A percentile compares a stretch with the other conserved stretches of the same genome.
Evolutionary conservation across 495 filamentous ascomycete genomes (phyloP).

Genomic region (Hypoxylon fuscum): DNA sequence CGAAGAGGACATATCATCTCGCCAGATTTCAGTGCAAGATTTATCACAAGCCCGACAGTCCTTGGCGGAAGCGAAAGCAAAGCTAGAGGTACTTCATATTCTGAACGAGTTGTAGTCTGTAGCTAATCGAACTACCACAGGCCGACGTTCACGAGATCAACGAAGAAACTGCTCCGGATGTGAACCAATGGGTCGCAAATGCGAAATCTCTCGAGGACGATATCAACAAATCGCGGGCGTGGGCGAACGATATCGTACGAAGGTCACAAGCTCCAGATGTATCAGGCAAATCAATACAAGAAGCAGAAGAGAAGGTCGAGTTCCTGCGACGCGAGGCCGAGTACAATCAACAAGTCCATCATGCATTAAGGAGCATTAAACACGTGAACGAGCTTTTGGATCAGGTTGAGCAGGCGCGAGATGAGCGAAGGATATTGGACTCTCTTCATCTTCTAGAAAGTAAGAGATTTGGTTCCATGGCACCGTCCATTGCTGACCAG

Average conservation of each 20-base stretch:
- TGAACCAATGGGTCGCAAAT: slow-evolving; percentile 84
- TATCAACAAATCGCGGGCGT: slow-evolving; percentile 74
- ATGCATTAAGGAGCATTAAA: slow-evolving; percentile 68
- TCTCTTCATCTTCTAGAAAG: slow-evolving; percentile 61
- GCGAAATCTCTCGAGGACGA: slow-evolving; percentile 85
- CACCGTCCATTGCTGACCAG: neutral
- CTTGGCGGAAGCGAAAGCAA: slow-evolving; percentile 69
- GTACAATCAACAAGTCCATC: slow-evolving; percentile 75
- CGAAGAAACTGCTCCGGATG: slow-evolving; percentile 75
- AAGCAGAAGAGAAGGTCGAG: slow-evolving; percentile 72
- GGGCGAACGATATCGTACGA: slow-evolving; percentile 77
- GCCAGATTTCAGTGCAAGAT: slow-evolving; percentile 64
- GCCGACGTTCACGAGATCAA: slow-evolving; percentile 76
- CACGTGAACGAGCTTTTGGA: slow-evolving; percentile 60
- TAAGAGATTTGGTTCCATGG: slow-evolving; percentile 33
- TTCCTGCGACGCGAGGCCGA: slow-evolving; percentile 78
- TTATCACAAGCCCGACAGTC: slow-evolving; percentile 71
- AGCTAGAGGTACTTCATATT: slow-evolving; percentile 67
- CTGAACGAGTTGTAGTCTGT: neutral
- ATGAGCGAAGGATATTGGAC: slow-evolving; percentile 59
- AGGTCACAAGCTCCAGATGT: slow-evolving; percentile 71
- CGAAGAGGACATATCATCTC: slow-evolving; percentile 74
- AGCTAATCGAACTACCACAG: slow-evolving; percentile 49
- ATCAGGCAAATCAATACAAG: slow-evolving; percentile 65
- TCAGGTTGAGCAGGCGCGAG: slow-evolving; percentile 59